phyloP scores from a whole-genome alignment of 192 early-diverging fungal genomes.

The Geosiphon pyriformis region DNA sequence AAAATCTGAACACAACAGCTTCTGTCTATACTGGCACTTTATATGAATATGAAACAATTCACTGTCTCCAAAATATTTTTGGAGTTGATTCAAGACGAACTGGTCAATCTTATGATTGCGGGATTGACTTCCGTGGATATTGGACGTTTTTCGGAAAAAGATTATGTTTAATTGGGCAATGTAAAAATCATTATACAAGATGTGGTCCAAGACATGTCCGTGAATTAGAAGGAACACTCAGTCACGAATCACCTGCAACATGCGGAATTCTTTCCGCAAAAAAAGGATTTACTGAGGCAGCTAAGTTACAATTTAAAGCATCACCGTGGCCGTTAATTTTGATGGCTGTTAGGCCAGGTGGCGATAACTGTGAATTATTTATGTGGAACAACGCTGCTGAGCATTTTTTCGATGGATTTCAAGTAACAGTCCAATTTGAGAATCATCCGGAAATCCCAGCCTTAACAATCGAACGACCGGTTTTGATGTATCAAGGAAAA shows the following conservation, averaged over 20 bases:
- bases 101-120: constrained; percentile 11
- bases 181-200: not conserved
- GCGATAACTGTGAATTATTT: not conserved
- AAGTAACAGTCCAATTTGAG: not conserved
- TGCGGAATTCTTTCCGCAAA: constrained; percentile 8
- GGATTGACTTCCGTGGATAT: constrained; percentile 18
- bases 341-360: not conserved
- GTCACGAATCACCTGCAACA: not conserved
- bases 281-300: not conserved
- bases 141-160: constrained; percentile 14
- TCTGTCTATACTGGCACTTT: constrained; percentile 12
- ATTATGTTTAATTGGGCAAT: constrained; percentile 16
- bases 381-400: constrained; percentile 12
- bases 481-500: constrained; percentile 9
- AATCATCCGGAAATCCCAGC: not conserved
- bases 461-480: not conserved
- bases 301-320: not conserved
- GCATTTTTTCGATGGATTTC: not conserved
- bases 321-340: constrained; percentile 11
- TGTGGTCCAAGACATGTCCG: constrained; percentile 8
- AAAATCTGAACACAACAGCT: not conserved
- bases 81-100: constrained; percentile 1
- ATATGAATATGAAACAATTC: constrained; percentile 22
- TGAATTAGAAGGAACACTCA: constrained; percentile 14
- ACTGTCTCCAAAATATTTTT: constrained; percentile 13